A percentile compares a stretch with the other conserved stretches of the same genome.
Evolutionary conservation across 768 basidiomycete species (phyloP).

Genomic region (Bullera alba): DNA sequence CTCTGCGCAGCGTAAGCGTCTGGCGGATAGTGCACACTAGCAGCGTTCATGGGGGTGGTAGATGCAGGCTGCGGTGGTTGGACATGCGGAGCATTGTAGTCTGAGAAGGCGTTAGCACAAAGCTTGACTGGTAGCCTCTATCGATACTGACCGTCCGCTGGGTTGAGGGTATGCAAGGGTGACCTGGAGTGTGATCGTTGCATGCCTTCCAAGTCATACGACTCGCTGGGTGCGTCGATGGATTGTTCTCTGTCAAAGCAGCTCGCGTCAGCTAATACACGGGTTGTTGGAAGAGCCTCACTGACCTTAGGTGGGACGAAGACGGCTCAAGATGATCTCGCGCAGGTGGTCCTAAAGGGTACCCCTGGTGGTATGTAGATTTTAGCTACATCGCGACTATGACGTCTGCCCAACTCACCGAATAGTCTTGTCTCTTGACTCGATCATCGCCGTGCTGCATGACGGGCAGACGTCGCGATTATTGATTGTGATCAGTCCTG

Average conservation of each 20-base stretch:
- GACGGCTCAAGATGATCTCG: neutral
- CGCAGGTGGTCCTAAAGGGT: neutral
- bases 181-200: neutral
- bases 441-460: neutral
- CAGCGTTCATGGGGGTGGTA: neutral
- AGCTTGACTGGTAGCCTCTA: neutral
- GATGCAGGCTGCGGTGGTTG: neutral
- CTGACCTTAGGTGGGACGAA: neutral
- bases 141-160: neutral
- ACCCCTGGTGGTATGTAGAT: neutral
- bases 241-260: slow-evolving; percentile 2
- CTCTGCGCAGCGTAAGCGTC: neutral
- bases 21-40: neutral
- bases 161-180: neutral
- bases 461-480: neutral
- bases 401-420: neutral
- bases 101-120: neutral
- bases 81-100: neutral
- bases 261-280: too few species aligned
- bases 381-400: neutral
- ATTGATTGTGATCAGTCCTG: neutral
- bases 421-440: neutral
- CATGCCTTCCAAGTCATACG: neutral
- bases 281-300: too few species aligned
- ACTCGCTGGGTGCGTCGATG: neutral